phyloP scores from a whole-genome alignment of 805 yeast species.

The Vanderwaltozyma polyspora region DNA sequence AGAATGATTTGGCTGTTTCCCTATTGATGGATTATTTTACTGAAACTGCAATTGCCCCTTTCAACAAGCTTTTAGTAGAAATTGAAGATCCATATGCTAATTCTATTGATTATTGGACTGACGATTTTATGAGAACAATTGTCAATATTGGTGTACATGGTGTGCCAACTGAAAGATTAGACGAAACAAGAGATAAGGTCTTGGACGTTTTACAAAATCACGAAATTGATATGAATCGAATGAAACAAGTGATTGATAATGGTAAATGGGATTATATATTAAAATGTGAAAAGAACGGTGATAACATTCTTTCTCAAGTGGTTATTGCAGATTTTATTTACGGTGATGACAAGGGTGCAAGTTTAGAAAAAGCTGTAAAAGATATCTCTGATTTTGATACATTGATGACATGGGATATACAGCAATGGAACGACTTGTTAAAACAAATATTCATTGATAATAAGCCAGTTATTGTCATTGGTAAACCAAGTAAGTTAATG shows the following conservation, averaged over 20 bases:
- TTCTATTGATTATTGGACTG: slow-evolving; percentile 56
- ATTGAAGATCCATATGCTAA: slow-evolving; percentile 74
- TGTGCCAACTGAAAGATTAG: slow-evolving; percentile 59
- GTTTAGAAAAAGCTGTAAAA: slow-evolving; percentile 44
- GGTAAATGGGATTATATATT: slow-evolving; percentile 49
- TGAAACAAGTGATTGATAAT: slow-evolving; percentile 59
- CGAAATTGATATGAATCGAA: slow-evolving; percentile 50
- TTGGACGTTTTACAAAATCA: slow-evolving; percentile 44
- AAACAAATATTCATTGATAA: slow-evolving; percentile 45
- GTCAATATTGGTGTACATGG: slow-evolving; percentile 48
- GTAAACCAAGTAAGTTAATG: slow-evolving; percentile 50
- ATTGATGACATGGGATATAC: slow-evolving; percentile 47
- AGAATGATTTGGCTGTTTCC: slow-evolving; percentile 57
- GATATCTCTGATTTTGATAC: slow-evolving; percentile 43
- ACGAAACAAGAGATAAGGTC: slow-evolving; percentile 41
- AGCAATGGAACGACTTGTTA: slow-evolving; percentile 56
- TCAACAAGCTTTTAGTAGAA: slow-evolving; percentile 65
- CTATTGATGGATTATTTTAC: slow-evolving; percentile 64
- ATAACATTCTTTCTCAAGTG: slow-evolving; percentile 42
- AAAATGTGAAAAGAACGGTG: slow-evolving; percentile 53
- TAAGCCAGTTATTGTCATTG: slow-evolving; percentile 54
- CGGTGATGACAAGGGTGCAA: slow-evolving; percentile 52
- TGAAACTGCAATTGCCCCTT: slow-evolving; percentile 63
- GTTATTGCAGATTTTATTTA: slow-evolving; percentile 75
- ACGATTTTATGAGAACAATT: slow-evolving; percentile 57